Percentiles rank a stretch among this genome's conserved stretches.
Evolutionary conservation across 1,139 yeast genomes (phyloP).

Genomic region (Magnusiomyces sp.): DNA sequence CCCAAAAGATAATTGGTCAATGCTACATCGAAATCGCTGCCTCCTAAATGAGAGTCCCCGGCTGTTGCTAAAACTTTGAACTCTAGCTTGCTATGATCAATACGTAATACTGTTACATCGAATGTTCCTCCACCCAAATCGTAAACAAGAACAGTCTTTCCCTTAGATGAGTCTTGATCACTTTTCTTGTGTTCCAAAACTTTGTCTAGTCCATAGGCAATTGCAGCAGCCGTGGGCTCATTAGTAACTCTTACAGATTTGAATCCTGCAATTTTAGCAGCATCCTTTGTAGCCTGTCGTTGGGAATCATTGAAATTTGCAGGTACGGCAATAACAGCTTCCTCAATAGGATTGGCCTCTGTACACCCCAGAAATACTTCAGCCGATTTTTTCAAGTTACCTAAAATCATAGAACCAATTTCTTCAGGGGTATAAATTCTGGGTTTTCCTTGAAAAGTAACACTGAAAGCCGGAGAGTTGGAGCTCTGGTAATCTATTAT

Average conservation of each 20-base stretch:
- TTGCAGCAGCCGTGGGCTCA: conserved; percentile 98
- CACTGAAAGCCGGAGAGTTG: conserved; percentile 93
- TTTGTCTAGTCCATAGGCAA: conserved; percentile 94
- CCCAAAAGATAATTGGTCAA: conserved; percentile 85
- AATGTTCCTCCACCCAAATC: conserved; percentile 89
- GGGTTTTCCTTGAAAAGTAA: conserved; percentile 95
- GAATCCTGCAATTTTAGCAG: conserved; percentile 95
- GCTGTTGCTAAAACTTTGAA: conserved; percentile 82
- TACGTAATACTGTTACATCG: too few species aligned
- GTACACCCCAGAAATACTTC: conserved; percentile 83
- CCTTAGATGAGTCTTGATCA: conserved; percentile 74
- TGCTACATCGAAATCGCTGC: conserved; percentile 77
- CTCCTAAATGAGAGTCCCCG: conserved; percentile 88
- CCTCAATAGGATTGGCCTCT: conserved; percentile 71
- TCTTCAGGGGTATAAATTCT: conserved; percentile 87
- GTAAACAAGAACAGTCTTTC: conserved; percentile 70
- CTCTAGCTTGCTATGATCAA: conserved; percentile 75
- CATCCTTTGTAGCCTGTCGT: conserved; percentile 97
- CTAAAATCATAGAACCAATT: conserved; percentile 92
- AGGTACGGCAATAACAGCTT: conserved; percentile 96
- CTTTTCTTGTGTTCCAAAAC: conserved; percentile 23
- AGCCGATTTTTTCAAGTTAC: conserved; percentile 97
- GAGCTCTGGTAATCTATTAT: conserved; percentile 83
- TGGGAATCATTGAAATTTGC: conserved; percentile 98
- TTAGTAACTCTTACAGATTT: conserved; percentile 95